Evolutionary conservation across 192 early-diverging fungal genomes (phyloP).

Genomic region (Backusella australiensis): DNA sequence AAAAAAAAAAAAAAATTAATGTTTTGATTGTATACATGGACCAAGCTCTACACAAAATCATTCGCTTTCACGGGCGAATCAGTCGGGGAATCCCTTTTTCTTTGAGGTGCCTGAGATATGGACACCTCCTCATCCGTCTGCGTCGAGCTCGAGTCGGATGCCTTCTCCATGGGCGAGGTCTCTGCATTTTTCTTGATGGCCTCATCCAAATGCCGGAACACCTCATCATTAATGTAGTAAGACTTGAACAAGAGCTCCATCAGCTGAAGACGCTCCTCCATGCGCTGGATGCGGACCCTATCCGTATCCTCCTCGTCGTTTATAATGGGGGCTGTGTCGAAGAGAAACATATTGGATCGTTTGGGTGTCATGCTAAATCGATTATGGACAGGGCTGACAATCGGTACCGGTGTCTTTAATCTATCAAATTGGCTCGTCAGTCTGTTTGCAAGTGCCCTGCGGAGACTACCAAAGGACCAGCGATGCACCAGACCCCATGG

Average conservation of each 20-base stretch:
- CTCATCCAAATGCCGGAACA: neutral
- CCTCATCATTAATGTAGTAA: constrained; percentile 11
- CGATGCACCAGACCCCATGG: constrained; percentile 18
- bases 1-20: too few species aligned
- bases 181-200: constrained; percentile 5
- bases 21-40: too few species aligned
- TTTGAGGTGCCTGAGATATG: neutral
- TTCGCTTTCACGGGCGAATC: neutral
- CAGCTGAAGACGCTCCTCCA: constrained; percentile 15
- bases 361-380: neutral
- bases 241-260: constrained; percentile 11
- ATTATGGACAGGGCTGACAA: neutral
- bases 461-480: constrained; percentile 6
- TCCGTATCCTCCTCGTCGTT: neutral
- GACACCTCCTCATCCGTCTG: neutral
- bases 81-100: neutral
- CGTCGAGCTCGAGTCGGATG: neutral
- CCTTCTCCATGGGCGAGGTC: neutral
- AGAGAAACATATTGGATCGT: neutral
- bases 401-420: neutral
- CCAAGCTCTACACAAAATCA: neutral
- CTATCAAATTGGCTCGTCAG: neutral
- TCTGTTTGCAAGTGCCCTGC: neutral
- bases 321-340: neutral
- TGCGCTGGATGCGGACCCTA: neutral